Percentiles rank a stretch among this genome's conserved stretches.
phyloP scores from a whole-genome alignment of 139 green algal genomes.

The Coelastrella sp. region DNA sequence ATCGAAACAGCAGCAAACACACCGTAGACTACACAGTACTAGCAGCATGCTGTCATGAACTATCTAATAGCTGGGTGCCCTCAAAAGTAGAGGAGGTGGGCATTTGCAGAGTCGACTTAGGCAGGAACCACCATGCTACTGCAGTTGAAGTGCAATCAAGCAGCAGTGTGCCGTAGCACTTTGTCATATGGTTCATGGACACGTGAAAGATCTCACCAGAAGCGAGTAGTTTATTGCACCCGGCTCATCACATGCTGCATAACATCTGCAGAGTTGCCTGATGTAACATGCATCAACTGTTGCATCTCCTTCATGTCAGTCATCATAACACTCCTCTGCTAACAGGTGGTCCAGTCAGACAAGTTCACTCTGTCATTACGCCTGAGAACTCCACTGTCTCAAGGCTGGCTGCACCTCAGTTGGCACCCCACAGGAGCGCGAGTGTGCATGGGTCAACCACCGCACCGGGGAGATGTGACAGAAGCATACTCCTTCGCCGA shows the following conservation, averaged over 20 bases:
- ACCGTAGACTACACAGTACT: constrained; percentile 77
- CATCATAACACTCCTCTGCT: background rate
- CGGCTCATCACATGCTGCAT: too few relatives aligned
- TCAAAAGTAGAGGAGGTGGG: constrained; percentile 75
- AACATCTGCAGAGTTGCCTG: too few relatives aligned
- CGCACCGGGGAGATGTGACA: constrained; percentile 51
- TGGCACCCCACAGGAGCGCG: constrained; percentile 76
- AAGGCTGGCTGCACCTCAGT: constrained; percentile 80
- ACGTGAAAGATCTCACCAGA: too few relatives aligned
- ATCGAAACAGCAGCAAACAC: constrained; percentile 44
- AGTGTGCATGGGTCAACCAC: constrained; percentile 54
- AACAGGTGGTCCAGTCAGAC: constrained; percentile 73
- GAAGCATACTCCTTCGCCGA: constrained; percentile 59
- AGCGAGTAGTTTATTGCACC: too few relatives aligned
- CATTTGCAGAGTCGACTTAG: too few relatives aligned
- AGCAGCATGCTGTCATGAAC: constrained; percentile 56
- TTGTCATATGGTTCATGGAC: too few relatives aligned
- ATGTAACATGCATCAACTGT: too few relatives aligned
- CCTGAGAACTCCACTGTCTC: constrained; percentile 54
- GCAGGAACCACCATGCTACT: too few relatives aligned
- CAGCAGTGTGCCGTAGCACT: too few relatives aligned
- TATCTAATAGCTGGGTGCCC: constrained; percentile 65
- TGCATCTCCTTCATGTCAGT: background rate
- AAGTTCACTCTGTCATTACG: constrained; percentile 66
- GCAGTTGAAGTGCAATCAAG: too few relatives aligned